phyloP scores from a whole-genome alignment of 805 yeast species.

The Starmera dryadoides region DNA sequence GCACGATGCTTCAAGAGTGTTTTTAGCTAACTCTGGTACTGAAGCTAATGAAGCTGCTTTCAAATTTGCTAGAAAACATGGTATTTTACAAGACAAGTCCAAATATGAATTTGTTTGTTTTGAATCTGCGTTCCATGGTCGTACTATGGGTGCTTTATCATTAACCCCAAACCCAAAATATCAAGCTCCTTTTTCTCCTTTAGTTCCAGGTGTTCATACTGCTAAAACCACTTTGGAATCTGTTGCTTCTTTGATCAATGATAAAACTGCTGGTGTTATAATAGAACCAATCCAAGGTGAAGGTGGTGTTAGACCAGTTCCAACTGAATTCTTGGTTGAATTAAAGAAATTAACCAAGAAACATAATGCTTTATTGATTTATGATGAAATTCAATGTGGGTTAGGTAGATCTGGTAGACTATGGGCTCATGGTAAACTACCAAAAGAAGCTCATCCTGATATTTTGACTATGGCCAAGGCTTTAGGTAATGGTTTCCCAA shows the following conservation, averaged over 20 bases:
- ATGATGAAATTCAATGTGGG: constrained; percentile 97
- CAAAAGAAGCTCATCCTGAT: constrained; percentile 86
- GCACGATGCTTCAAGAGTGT: constrained; percentile 69
- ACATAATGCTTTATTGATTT: constrained; percentile 70
- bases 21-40: constrained; percentile 65
- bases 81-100: constrained; percentile 42
- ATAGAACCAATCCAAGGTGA: constrained; percentile 98
- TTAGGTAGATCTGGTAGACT: constrained; percentile 85
- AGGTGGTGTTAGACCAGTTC: constrained; percentile 81
- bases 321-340: constrained; percentile 53
- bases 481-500: constrained; percentile 92
- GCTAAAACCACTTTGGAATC: constrained; percentile 58
- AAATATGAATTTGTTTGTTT: constrained; percentile 84
- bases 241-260: constrained; percentile 38
- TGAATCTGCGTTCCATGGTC: constrained; percentile 87
- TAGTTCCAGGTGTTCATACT: constrained; percentile 80
- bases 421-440: constrained; percentile 84
- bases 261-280: constrained; percentile 72
- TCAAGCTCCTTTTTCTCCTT: constrained; percentile 84
- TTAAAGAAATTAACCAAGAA: constrained; percentile 62
- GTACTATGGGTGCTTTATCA: constrained; percentile 88
- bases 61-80: constrained; percentile 77
- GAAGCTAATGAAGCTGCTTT: constrained; percentile 79
- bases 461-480: constrained; percentile 94
- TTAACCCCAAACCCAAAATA: constrained; percentile 92